A percentile compares a stretch with the other conserved stretches of the same genome.
phyloP scores from a whole-genome alignment of 345 rosid genomes.

The Citrus unshiu region DNA sequence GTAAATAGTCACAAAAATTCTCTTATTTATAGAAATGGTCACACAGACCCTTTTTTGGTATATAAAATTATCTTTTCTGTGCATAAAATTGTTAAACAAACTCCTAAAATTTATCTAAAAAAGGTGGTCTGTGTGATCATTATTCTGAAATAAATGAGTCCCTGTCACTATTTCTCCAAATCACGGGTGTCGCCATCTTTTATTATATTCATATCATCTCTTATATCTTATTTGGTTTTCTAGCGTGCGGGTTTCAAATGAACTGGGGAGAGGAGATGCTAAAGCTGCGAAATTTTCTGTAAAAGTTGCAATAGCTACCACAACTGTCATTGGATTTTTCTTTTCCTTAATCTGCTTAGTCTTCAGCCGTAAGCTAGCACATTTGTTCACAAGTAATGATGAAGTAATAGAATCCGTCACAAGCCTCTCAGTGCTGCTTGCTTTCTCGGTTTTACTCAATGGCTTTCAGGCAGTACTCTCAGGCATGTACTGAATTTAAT shows the following conservation, averaged over 20 bases:
- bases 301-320: slow-evolving; percentile 35
- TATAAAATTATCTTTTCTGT: no score
- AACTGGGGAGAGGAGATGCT: slow-evolving; percentile 53
- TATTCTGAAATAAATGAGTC: no score
- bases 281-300: slow-evolving; percentile 43
- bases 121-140: no score
- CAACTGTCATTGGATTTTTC: slow-evolving; percentile 37
- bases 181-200: no score
- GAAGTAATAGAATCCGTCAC: slow-evolving; percentile 31
- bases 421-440: slow-evolving; percentile 39
- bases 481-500: slow-evolving; percentile 19
- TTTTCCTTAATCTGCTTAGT: slow-evolving; percentile 34
- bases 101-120: no score
- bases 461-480: slow-evolving; percentile 48
- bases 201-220: not conserved
- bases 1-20: no score
- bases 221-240: not conserved
- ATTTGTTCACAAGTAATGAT: slow-evolving; percentile 32
- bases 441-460: slow-evolving; percentile 45
- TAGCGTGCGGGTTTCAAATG: slow-evolving; percentile 60
- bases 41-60: no score
- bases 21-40: no score
- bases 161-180: no score
- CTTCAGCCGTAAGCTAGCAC: slow-evolving; percentile 32
- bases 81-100: no score